Evolutionary conservation across 768 basidiomycete genomes (phyloP).

Genomic region (Ephemerocybe angulata): DNA sequence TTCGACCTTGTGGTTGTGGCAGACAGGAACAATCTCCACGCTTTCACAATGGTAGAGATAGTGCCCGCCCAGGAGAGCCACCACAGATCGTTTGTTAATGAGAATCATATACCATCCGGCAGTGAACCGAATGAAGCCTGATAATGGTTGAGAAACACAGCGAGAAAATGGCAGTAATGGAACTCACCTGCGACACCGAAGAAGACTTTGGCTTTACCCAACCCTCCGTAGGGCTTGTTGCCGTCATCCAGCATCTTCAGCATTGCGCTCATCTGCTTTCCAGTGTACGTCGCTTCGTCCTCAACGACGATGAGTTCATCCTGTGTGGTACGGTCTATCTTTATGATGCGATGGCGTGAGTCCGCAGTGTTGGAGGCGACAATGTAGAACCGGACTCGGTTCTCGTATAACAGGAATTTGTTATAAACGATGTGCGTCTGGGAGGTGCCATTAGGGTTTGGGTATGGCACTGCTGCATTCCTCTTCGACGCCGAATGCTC

Average conservation of each 20-base stretch:
- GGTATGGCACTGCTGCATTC: neutral
- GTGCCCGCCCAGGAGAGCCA: conserved; percentile 91
- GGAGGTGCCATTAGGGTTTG: neutral
- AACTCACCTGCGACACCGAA: conserved; percentile 77
- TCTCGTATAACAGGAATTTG: conserved; percentile 94
- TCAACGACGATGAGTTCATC: conserved; percentile 76
- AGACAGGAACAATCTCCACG: conserved; percentile 78
- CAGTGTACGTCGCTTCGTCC: conserved; percentile 84
- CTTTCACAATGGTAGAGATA: conserved; percentile 96
- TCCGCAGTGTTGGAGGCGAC: conserved; percentile 88
- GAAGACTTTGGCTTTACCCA: conserved; percentile 74
- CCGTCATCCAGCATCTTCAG: conserved; percentile 95
- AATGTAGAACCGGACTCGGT: conserved; percentile 84
- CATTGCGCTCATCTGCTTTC: conserved; percentile 85
- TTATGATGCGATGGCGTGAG: conserved; percentile 86
- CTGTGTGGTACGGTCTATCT: conserved; percentile 84
- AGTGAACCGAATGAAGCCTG: conserved; percentile 91
- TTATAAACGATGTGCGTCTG: conserved; percentile 44
- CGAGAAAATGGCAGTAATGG: neutral
- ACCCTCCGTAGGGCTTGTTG: conserved; percentile 81
- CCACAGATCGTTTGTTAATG: conserved; percentile 85
- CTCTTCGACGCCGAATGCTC: neutral
- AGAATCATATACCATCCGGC: conserved; percentile 95
- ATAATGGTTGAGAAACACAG: neutral
- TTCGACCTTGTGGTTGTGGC: conserved; percentile 78